Percentiles rank a stretch among this genome's conserved stretches.
Conservation (phyloP, 2,329 filamentous ascomycete genomes). For the Diplodia mutila region DNA sequence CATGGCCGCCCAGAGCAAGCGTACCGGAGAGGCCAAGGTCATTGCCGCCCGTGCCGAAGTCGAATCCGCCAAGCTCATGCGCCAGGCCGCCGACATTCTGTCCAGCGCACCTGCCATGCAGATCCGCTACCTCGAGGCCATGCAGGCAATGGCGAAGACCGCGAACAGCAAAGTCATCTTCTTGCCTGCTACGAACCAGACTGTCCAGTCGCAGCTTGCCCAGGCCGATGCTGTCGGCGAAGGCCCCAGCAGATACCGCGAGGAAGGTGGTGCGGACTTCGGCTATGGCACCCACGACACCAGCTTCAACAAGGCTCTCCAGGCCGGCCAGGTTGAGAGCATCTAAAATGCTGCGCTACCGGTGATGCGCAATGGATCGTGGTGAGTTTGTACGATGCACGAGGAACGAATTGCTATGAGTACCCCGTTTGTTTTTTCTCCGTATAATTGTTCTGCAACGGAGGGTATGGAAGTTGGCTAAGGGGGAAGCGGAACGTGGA, state of each 20-base stretch:
- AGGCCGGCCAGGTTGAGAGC: conserved; percentile 81
- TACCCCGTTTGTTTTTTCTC: not conserved
- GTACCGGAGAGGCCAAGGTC: conserved; percentile 97
- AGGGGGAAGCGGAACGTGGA: not conserved
- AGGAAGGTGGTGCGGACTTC: conserved; percentile 35
- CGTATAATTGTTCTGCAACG: not conserved
- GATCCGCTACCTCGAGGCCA: conserved; percentile 95
- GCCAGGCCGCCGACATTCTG: conserved; percentile 87
- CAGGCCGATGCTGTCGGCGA: conserved; percentile 55
- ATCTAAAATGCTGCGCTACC: conserved; percentile 60
- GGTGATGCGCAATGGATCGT: not conserved
- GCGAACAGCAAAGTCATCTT: conserved; percentile 89
- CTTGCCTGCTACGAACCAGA: conserved; percentile 68
- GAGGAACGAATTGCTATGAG: conserved; percentile 4
- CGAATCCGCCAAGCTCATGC: conserved; percentile 91
- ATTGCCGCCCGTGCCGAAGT: conserved; percentile 97
- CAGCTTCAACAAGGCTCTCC: conserved; percentile 79
- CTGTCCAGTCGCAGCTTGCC: conserved; percentile 58
- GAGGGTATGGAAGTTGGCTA: not conserved
- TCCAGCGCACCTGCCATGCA: conserved; percentile 95
- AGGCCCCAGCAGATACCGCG: conserved; percentile 56
- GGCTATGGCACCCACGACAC: conserved; percentile 44
- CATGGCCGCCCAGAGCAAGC: conserved; percentile 98
- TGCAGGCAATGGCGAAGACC: conserved; percentile 97
- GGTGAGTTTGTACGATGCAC: conserved; percentile 11